phyloP scores from a whole-genome alignment of 345 rosid genomes.

The Limnanthes douglasii region DNA sequence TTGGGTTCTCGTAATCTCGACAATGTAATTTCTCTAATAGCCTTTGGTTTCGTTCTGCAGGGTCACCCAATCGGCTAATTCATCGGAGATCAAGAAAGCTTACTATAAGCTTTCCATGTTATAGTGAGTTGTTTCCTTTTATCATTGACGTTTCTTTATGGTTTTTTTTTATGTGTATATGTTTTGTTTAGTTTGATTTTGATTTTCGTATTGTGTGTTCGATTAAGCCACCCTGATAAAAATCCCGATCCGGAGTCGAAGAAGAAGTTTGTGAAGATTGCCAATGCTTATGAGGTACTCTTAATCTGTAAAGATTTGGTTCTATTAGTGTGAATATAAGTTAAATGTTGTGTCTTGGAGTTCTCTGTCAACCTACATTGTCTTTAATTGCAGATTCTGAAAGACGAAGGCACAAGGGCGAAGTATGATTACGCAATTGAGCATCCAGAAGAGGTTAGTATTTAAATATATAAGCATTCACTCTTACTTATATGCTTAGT shows the following conservation, averaged over 20 bases:
- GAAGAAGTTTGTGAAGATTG: slow-evolving; percentile 80
- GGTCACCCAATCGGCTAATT: slow-evolving; percentile 75
- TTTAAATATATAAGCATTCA: too few species aligned
- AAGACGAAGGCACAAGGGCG: slow-evolving; percentile 88
- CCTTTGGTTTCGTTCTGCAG: slow-evolving; percentile 27
- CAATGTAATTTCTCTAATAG: too few species aligned
- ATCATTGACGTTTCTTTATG: slow-evolving; percentile 6
- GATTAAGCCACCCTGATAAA: slow-evolving; percentile 84
- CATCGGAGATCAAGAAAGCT: slow-evolving; percentile 90
- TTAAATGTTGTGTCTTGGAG: too few species aligned
- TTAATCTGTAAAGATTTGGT: too few species aligned
- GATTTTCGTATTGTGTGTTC: slow-evolving; percentile 1
- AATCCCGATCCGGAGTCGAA: slow-evolving; percentile 93
- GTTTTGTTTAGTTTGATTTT: neutral
- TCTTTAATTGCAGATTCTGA: slow-evolving; percentile 48
- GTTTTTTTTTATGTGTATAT: neutral
- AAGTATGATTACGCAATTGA: slow-evolving; percentile 94
- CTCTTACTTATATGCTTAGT: too few species aligned
- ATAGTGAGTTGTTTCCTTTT: slow-evolving; percentile 36
- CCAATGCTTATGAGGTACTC: slow-evolving; percentile 94
- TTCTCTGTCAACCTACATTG: too few species aligned
- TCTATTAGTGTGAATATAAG: too few species aligned
- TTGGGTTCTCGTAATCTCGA: neutral
- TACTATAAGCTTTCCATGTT: slow-evolving; percentile 85
- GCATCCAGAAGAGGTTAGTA: slow-evolving; percentile 82